Evolutionary conservation across 208 protist genomes (phyloP).

Genomic region (Blechomonas ayalai): DNA sequence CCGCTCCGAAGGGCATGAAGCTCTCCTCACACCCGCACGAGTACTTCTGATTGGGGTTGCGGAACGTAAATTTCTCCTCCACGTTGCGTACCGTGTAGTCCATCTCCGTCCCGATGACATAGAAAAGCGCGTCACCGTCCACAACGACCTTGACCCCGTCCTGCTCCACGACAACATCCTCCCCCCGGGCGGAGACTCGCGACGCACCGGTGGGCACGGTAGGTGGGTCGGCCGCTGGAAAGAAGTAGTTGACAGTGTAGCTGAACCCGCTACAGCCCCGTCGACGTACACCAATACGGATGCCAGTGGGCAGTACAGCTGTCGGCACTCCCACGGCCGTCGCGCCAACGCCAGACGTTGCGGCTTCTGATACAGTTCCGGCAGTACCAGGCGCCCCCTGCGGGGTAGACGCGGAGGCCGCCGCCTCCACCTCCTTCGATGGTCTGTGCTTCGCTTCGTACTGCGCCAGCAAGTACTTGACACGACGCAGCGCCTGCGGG

Average conservation of each 20-base stretch:
- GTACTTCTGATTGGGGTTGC: constrained; percentile 95
- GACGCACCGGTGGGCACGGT: neutral
- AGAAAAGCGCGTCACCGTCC: constrained; percentile 91
- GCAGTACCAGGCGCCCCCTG: constrained; percentile 1
- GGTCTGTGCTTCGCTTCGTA: constrained; percentile 9
- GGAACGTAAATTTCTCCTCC: constrained; percentile 95
- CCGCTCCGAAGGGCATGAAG: constrained; percentile 90
- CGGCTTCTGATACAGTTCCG: neutral
- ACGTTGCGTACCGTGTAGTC: constrained; percentile 93
- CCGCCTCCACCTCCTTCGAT: neutral
- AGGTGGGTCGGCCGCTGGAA: constrained; percentile 1
- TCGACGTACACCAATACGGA: constrained; percentile 90
- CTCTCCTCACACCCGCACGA: constrained; percentile 96
- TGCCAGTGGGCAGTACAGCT: constrained; percentile 31
- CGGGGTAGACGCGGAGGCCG: neutral
- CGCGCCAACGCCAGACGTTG: neutral
- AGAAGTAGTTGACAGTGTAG: constrained; percentile 95
- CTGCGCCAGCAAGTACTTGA: constrained; percentile 68
- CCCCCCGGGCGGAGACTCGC: constrained; percentile 7
- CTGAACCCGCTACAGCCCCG: constrained; percentile 95
- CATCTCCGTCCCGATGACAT: constrained; percentile 96
- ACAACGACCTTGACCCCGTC: constrained; percentile 93
- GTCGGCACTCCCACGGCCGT: neutral
- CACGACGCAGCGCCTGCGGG: constrained; percentile 68
- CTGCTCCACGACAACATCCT: constrained; percentile 82